Base-by-base conservation (phyloP, 345 rosid species). In the Punica granatum region DNA sequence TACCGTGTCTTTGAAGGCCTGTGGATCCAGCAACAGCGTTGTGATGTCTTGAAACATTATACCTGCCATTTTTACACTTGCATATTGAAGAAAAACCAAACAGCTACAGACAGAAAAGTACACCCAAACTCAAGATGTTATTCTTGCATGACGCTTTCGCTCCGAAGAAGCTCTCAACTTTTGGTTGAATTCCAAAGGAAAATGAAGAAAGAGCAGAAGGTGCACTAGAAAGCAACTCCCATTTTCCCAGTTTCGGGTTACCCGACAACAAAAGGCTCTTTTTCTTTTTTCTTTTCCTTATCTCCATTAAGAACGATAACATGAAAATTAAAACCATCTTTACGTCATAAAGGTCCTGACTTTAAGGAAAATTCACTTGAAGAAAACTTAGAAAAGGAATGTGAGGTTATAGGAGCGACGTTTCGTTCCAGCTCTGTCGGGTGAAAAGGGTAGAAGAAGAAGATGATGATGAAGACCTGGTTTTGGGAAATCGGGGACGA, bases 401-500 rank as follows among this genome's bases (percentile, higher is more conserved):
- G 30, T 19, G 58, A 51, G 58, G 11, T n/a, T 23, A 51, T 2
- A 0, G 58, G 51, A 46, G 51, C 51, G n/a, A 46, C 51, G 4
- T 46, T 16, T 8, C 19, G 63, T 7, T 25, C 34, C 61, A 36
- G 34, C 25, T 46, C 19, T 3, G 23, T 46, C 19, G 51, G 19
- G 51, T 5, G 65, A 30, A 4, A 33, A 34, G 44, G 60, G 18
- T 6, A 43, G 28, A 62, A 46, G 21, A 3, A 36, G 12, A 34
- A 16, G 18, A 32, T 26, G 13, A 16, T 31, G 37, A 4, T 15
- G 37, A 21, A 25, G 36, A 73, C 76, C 76, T 73, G 68, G 68
- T 51, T 73, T 86, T 56, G 96, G 96, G 67, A 90, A 90, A 84
- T 90, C 53, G 41, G 96, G 96, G 77, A 90, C 91, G 66, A 90